These are phyloP conservation scores for Colletotrichum sidae DNA, from an alignment of 2,329 filamentous ascomycete genomes.

Conservation along the genomic window DNA sequence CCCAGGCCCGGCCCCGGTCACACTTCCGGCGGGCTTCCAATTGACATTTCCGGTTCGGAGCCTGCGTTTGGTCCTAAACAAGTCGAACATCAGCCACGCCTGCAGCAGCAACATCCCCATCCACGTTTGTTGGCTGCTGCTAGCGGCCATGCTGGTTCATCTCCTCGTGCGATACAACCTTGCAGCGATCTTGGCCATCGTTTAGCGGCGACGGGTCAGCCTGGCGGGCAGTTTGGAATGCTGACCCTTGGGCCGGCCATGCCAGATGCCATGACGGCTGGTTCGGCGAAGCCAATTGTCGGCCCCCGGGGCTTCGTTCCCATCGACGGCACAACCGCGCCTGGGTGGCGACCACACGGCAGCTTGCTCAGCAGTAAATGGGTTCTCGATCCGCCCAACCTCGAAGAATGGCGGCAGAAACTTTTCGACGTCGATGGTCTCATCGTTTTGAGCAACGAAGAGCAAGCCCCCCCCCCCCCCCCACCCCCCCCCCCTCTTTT, in stretches of 20 bases:
- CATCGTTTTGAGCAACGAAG: constrained; percentile 78
- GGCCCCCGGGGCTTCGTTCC: constrained; percentile 34
- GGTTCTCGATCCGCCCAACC: constrained; percentile 73
- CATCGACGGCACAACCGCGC: constrained; percentile 28
- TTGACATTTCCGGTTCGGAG: constrained; percentile 13
- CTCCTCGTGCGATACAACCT: neutral
- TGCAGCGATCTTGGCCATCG: constrained; percentile 2
- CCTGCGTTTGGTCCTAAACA: constrained; percentile 14
- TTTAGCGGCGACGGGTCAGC: constrained; percentile 40
- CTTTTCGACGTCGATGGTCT: constrained; percentile 81
- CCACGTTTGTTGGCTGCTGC: no score
- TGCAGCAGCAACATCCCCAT: constrained; percentile 22
- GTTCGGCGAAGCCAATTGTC: constrained; percentile 54
- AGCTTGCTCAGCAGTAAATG: constrained; percentile 65
- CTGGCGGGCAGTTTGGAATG: constrained; percentile 58
- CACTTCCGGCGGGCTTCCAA: neutral
- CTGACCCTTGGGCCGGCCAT: constrained; percentile 50
- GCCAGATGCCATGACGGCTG: constrained; percentile 45
- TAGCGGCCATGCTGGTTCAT: no score
- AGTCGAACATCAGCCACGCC: constrained; percentile 19
- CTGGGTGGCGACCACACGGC: constrained; percentile 54
- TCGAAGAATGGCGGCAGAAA: constrained; percentile 76
- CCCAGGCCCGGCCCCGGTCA: neutral
- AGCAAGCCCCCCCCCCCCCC: constrained; percentile 60
- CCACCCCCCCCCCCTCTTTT: neutral